Conservation (phyloP, 768 basidiomycete genomes). For the Hygrophoropsis aurantiaca region DNA sequence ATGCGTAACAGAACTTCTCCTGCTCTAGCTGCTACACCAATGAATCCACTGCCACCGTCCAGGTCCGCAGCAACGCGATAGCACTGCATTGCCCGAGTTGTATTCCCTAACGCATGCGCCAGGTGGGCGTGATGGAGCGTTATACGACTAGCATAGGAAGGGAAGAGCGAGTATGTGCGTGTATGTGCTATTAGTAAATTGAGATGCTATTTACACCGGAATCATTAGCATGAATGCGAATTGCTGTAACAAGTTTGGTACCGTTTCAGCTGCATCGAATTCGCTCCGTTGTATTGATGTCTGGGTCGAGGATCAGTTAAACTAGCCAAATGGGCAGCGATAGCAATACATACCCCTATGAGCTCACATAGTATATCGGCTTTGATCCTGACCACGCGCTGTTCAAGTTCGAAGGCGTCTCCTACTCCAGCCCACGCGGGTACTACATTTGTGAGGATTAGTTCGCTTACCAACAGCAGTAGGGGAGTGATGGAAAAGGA, state of each 20-base stretch:
- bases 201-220: constrained; percentile 33
- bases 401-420: constrained; percentile 50
- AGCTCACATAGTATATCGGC: constrained; percentile 75
- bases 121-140: constrained; percentile 72
- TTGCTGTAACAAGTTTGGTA: constrained; percentile 16
- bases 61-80: constrained; percentile 64
- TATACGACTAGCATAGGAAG: constrained; percentile 57
- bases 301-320: constrained; percentile 34
- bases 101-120: constrained; percentile 61
- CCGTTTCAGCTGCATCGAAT: constrained; percentile 56
- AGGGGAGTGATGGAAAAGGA: not conserved
- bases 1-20: constrained; percentile 52
- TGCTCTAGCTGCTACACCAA: constrained; percentile 46
- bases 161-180: constrained; percentile 57
- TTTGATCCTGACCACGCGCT: constrained; percentile 57
- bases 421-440: constrained; percentile 52
- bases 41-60: constrained; percentile 28
- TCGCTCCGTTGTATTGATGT: constrained; percentile 65
- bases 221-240: not conserved
- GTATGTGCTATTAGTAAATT: constrained; percentile 58
- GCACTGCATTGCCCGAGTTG: constrained; percentile 54
- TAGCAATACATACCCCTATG: constrained; percentile 47
- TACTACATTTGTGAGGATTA: constrained; percentile 33
- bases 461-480: not conserved
- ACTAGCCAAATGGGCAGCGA: not conserved